Conservation (phyloP, 495 filamentous ascomycete species). For the Letharia lupina region DNA sequence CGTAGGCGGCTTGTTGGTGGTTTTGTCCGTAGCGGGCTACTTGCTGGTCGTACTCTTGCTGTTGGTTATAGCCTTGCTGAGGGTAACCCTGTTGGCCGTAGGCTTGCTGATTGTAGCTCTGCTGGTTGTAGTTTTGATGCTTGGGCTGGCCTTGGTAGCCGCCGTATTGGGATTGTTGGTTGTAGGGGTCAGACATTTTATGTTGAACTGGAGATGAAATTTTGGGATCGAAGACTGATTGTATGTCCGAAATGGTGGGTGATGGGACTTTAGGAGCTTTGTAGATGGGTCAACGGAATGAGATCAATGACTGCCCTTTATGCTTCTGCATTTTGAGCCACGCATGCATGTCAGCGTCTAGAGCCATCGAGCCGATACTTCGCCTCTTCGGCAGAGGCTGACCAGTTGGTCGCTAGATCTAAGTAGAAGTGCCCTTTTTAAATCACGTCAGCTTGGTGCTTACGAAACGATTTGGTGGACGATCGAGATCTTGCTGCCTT, state of each 20-base stretch:
- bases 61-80: conserved; percentile 23
- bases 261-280: too few relatives aligned
- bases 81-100: conserved; percentile 18
- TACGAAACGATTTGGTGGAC: neutral
- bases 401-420: neutral
- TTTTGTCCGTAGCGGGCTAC: conserved; percentile 22
- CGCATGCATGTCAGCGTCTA: neutral
- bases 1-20: neutral
- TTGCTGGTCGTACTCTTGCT: conserved; percentile 29
- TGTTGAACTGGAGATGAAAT: too few relatives aligned
- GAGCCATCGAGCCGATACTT: neutral
- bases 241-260: too few relatives aligned
- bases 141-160: conserved; percentile 24
- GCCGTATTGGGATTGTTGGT: conserved; percentile 32
- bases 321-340: neutral
- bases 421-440: neutral
- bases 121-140: conserved; percentile 23
- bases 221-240: too few relatives aligned
- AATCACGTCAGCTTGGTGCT: neutral
- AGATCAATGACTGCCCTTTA: neutral
- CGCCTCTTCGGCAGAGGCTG: neutral
- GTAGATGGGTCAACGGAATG: too few relatives aligned
- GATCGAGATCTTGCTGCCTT: neutral
- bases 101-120: conserved; percentile 5
- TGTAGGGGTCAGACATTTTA: conserved; percentile 43